phyloP scores from a whole-genome alignment of 805 yeast species.

The Cyberlindnera saturnus region DNA sequence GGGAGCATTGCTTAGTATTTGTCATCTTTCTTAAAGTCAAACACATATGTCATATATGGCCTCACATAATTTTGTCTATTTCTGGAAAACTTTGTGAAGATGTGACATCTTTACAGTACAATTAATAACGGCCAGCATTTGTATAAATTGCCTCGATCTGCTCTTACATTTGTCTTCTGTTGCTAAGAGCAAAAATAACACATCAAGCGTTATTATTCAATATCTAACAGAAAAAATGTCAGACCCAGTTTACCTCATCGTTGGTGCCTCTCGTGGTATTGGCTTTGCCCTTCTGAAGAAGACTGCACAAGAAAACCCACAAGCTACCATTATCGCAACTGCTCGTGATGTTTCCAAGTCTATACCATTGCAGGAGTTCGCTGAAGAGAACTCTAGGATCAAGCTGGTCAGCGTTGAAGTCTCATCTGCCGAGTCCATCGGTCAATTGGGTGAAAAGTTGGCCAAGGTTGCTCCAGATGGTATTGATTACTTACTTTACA shows the following conservation, averaged over 20 bases:
- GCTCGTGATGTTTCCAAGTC: conserved; percentile 1
- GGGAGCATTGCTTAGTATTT: too few relatives aligned
- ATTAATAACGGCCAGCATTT: too few relatives aligned
- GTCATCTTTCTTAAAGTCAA: too few relatives aligned
- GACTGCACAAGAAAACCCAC: background rate
- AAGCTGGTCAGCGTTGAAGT: conserved; percentile 7
- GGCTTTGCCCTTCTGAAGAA: conserved; percentile 3
- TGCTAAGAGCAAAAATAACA: too few relatives aligned
- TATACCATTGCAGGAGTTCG: background rate
- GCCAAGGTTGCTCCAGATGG: too few relatives aligned
- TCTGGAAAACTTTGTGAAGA: too few relatives aligned
- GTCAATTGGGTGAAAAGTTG: background rate
- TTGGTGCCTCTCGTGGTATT: conserved; percentile 9
- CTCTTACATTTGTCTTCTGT: too few relatives aligned
- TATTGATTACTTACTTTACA: background rate
- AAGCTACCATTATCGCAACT: conserved; percentile 1
- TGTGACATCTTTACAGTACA: too few relatives aligned
- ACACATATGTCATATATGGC: too few relatives aligned
- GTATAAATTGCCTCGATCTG: too few relatives aligned
- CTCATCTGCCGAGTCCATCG: conserved; percentile 2
- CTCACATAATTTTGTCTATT: too few relatives aligned
- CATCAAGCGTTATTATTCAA: too few relatives aligned
- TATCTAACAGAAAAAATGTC: background rate
- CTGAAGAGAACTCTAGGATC: background rate
- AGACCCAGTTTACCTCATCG: background rate